Evolutionary conservation across 116 monocot species (phyloP).

Genomic region (Trichopus zeylanicus): DNA sequence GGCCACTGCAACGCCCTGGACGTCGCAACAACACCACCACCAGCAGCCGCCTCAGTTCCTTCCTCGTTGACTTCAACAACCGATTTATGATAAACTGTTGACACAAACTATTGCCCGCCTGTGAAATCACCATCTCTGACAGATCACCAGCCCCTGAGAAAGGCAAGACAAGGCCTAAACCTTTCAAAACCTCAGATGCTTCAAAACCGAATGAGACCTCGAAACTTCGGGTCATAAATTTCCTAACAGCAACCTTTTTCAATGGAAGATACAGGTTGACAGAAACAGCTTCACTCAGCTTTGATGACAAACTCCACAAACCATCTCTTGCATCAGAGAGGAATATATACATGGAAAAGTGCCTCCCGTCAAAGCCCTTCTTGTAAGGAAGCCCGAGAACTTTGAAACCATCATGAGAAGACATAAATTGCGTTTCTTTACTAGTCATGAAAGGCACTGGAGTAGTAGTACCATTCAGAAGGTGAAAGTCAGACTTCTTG

Average conservation of each 20-base stretch:
- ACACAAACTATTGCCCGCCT: no score
- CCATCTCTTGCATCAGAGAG: conserved; percentile 14
- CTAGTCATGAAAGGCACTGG: conserved; percentile 36
- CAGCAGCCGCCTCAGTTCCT: conserved; percentile 10
- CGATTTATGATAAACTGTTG: conserved; percentile 2
- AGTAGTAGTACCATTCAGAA: conserved; percentile 31
- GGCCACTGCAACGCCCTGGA: neutral
- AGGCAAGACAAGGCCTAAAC: neutral
- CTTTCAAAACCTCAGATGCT: neutral
- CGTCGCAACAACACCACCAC: neutral
- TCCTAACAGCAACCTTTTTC: neutral
- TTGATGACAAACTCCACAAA: neutral
- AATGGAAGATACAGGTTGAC: neutral
- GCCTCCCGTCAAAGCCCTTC: conserved; percentile 29
- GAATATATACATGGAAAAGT: conserved; percentile 53
- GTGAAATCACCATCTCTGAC: no score
- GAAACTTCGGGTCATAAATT: conserved; percentile 6
- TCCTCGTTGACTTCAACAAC: conserved; percentile 9
- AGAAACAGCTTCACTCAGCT: no score
- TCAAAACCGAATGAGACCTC: conserved; percentile 7
- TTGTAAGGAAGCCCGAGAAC: conserved; percentile 48
- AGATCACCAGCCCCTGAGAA: no score
- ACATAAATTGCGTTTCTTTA: conserved; percentile 25
- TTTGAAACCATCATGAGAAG: conserved; percentile 28
- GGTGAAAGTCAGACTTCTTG: conserved; percentile 29